Percentiles rank a stretch among this genome's conserved stretches.
These are phyloP conservation scores for Debaryomyces coudertii DNA, from an alignment of 1,139 yeast species.

Conservation along the genomic window DNA sequence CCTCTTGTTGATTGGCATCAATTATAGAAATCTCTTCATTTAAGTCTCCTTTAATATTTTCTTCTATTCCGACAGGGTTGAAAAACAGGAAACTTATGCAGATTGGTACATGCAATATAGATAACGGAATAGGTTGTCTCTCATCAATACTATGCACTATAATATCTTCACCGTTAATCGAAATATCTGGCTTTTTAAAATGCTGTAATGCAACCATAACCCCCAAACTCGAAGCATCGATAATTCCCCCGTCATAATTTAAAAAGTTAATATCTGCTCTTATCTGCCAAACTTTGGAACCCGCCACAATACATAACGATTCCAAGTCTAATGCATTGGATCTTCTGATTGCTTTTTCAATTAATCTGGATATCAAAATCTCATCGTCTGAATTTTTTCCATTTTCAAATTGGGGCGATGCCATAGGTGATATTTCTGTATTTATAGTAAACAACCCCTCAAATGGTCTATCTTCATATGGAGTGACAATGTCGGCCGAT, in stretches of 20 bases:
- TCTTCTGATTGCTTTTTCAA: constrained; percentile 89
- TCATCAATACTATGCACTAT: constrained; percentile 73
- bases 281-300: constrained; percentile 86
- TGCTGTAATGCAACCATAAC: constrained; percentile 86
- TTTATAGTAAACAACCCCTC: constrained; percentile 87
- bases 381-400: constrained; percentile 77
- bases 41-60: constrained; percentile 66
- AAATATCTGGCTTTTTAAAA: constrained; percentile 80
- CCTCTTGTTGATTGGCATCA: constrained; percentile 82
- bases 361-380: constrained; percentile 71
- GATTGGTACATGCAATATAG: constrained; percentile 85
- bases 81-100: constrained; percentile 89
- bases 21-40: constrained; percentile 64
- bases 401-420: constrained; percentile 80
- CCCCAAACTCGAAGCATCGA: constrained; percentile 89
- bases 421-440: constrained; percentile 89
- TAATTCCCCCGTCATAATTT: constrained; percentile 88
- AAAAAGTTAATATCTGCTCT: constrained; percentile 88
- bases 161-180: constrained; percentile 65
- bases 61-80: constrained; percentile 65
- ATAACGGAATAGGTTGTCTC: constrained; percentile 83
- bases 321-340: constrained; percentile 91
- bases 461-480: constrained; percentile 89
- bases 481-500: constrained; percentile 77
- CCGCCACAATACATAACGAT: constrained; percentile 87